phyloP scores from a whole-genome alignment of 2,329 filamentous ascomycete genomes.

The Diaporthe vaccinii region DNA sequence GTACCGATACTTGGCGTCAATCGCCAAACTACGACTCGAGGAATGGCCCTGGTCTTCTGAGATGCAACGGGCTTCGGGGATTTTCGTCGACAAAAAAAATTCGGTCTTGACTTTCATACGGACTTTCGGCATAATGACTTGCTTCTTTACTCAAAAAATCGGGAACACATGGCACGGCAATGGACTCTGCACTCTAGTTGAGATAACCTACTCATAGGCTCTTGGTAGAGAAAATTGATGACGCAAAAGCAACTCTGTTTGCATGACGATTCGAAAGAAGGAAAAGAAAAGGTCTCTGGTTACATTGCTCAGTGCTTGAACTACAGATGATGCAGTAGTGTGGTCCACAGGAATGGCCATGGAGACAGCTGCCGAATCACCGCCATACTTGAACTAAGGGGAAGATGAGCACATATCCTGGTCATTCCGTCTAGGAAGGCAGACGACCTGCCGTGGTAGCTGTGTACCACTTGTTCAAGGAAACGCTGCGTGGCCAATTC shows the following conservation, averaged over 20 bases:
- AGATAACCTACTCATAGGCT: slow-evolving; percentile 19
- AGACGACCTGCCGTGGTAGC: neutral
- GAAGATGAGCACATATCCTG: no score
- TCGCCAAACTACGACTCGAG: slow-evolving; percentile 32
- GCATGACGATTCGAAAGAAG: neutral
- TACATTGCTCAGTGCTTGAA: neutral
- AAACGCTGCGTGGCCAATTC: neutral
- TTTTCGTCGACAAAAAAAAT: slow-evolving; percentile 32
- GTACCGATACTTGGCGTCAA: slow-evolving; percentile 29
- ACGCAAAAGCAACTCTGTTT: slow-evolving; percentile 28
- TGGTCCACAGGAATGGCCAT: neutral
- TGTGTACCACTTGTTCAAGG: neutral
- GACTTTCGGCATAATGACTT: slow-evolving; percentile 39
- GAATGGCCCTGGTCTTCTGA: slow-evolving; percentile 31
- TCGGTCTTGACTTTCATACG: slow-evolving; percentile 38
- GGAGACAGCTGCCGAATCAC: neutral
- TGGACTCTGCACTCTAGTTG: slow-evolving; percentile 39
- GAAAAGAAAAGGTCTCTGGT: neutral
- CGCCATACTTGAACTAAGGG: neutral
- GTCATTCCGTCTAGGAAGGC: neutral
- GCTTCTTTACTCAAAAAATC: slow-evolving; percentile 36
- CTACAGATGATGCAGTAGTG: no score
- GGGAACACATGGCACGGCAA: slow-evolving; percentile 38
- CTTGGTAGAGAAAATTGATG: slow-evolving; percentile 37
- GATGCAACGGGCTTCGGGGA: slow-evolving; percentile 27